These are phyloP conservation scores for Schizothecium vesticola DNA, from an alignment of 495 filamentous ascomycete species.

Conservation along the genomic window DNA sequence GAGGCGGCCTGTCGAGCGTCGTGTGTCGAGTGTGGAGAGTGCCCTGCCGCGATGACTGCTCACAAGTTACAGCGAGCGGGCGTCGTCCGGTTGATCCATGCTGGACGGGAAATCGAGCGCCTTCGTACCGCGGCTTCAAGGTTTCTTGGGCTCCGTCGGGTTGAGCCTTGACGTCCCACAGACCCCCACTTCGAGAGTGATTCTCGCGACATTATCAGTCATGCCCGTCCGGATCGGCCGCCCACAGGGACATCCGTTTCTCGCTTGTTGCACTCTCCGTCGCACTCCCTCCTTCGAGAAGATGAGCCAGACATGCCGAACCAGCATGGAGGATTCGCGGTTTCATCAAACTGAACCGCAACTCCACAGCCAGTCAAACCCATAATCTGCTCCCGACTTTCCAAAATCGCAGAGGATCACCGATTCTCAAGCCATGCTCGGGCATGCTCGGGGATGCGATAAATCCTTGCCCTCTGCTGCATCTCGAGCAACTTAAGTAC, in stretches of 20 bases:
- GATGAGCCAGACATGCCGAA: not conserved
- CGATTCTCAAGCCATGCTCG: not conserved
- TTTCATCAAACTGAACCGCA: constrained; percentile 13
- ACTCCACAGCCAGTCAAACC: not conserved
- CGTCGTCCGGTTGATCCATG: not conserved
- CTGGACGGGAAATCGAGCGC: constrained; percentile 2
- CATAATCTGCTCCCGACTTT: not conserved
- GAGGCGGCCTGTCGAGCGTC: constrained; percentile 3
- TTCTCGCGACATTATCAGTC: not conserved
- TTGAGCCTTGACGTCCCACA: not conserved
- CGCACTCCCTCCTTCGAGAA: constrained; percentile 1
- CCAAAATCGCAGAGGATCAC: not conserved
- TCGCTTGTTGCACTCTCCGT: not conserved
- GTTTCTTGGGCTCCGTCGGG: not conserved
- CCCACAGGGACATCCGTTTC: not conserved
- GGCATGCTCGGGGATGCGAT: not conserved
- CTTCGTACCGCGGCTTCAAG: not conserved
- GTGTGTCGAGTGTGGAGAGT: not conserved
- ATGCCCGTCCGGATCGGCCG: not conserved
- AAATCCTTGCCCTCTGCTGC: not conserved
- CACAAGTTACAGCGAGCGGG: not conserved
- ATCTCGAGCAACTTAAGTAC: not conserved
- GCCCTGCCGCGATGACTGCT: not conserved
- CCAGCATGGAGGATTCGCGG: constrained; percentile 11
- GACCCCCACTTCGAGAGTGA: not conserved